Base-by-base conservation (phyloP, 306 rosid genomes). In the Lablab purpureus region DNA sequence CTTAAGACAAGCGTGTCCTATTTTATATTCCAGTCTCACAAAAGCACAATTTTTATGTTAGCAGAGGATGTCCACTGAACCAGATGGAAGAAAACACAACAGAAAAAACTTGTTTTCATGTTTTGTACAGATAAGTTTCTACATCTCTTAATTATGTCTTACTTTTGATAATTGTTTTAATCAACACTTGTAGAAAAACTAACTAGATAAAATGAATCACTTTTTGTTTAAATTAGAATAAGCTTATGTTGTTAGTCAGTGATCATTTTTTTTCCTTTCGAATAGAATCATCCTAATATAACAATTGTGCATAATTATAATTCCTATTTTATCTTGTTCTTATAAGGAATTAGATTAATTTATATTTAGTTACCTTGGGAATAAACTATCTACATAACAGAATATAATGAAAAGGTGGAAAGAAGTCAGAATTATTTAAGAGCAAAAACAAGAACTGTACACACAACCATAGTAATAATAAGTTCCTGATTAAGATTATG, bases 1-100 rank as follows among this genome's bases (percentile, higher is more conserved):
- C 43, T 37, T 12, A 52, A 69, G 19, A 80, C 81, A 80, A 47
- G 34, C 17, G 27, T 45, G 76, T 19, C 41, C 58, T 70, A 58
- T 71, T 84, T 34, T 84, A 51, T 63, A 71, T 65, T 80, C 74
- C 46, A 46, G 63, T 56, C 50, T 37, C 49, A 72, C 83, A 67
- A 14, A 47, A 32, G 34, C 73, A 62, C 17, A 13, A 18, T 13
- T 67, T 73, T 64, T 19, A 5, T 15, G 10, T 32, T 50, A 11
- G 21, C 17, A 67, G 3, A 73, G 76, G 65, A 37, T 83, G 56
- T 73, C 36, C 30, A 54, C 69, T 67, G 54, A 78, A 40, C 62
- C 28, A 28, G 15, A 17, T 45, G 55, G n/a, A 63, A 71, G 34
- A 71, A 40, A 76, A 78, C 45, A 17, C 37, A 52, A 19, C 21